Percentiles rank a stretch among this genome's conserved stretches.
Conservation (phyloP, 2,329 filamentous ascomycete species). For the Phialophora expanda region DNA sequence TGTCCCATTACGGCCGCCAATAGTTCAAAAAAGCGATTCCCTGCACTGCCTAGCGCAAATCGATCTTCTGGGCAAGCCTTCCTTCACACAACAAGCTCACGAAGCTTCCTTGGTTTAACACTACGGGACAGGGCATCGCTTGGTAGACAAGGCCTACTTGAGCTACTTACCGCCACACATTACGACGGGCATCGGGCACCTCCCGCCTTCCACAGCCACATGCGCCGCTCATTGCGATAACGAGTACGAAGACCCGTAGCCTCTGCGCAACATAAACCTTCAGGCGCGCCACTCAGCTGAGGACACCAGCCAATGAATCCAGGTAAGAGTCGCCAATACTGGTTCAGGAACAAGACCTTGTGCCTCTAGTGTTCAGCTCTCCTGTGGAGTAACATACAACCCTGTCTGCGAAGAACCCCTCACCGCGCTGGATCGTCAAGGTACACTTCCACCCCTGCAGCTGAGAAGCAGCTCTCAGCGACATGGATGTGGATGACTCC, state of each 20-base stretch:
- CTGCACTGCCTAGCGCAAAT: neutral
- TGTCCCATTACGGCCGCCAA: neutral
- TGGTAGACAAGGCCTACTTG: neutral
- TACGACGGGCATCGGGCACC: neutral
- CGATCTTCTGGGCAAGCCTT: neutral
- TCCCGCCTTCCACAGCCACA: neutral
- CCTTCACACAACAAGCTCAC: neutral
- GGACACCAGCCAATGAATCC: slow-evolving; percentile 5
- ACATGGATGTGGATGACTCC: neutral
- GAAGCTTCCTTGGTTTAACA: neutral
- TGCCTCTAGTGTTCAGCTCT: neutral
- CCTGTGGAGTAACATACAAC: neutral
- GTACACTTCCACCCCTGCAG: neutral
- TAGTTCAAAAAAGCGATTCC: neutral
- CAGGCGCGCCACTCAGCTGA: slow-evolving; percentile 1
- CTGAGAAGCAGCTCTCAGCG: neutral
- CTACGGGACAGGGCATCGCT: neutral
- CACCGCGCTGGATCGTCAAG: neutral
- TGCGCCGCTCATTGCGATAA: neutral
- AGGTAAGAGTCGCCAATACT: neutral
- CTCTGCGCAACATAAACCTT: neutral
- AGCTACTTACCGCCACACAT: neutral
- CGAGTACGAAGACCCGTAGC: neutral
- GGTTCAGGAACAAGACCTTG: neutral
- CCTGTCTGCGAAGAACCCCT: neutral